These are phyloP conservation scores for Populus hybrid DNA, from an alignment of 441 rosid species.

Conservation along the genomic window DNA sequence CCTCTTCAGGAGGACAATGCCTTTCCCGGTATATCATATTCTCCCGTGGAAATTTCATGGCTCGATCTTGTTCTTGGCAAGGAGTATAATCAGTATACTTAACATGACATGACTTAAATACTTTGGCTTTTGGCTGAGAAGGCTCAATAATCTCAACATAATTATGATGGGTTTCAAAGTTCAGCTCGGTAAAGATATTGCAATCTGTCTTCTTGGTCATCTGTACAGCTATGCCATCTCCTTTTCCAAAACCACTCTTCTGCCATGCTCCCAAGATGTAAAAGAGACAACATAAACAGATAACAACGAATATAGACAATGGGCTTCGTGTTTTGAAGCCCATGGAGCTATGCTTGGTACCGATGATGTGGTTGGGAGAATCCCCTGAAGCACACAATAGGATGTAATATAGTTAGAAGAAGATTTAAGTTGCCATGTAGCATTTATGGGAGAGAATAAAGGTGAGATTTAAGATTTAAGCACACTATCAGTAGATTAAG, in stretches of 20 bases:
- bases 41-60: constrained; percentile 52
- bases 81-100: constrained; percentile 67
- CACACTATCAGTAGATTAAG: not conserved
- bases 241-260: constrained; percentile 89
- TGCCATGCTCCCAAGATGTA: constrained; percentile 97
- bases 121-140: constrained; percentile 16
- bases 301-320: constrained; percentile 61
- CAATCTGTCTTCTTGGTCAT: constrained; percentile 67
- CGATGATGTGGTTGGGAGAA: constrained; percentile 37
- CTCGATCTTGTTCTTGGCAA: constrained; percentile 67
- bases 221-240: constrained; percentile 70
- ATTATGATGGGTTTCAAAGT: constrained; percentile 33
- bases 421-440: not conserved
- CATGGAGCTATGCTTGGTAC: constrained; percentile 47
- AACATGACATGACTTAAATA: constrained; percentile 46
- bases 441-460: not conserved
- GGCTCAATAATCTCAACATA: constrained; percentile 13
- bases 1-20: constrained; percentile 70
- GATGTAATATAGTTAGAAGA: not conserved
- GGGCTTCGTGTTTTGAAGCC: constrained; percentile 53
- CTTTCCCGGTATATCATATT: constrained; percentile 78
- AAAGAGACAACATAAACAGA: constrained; percentile 80
- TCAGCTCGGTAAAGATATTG: constrained; percentile 46
- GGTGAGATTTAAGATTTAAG: not conserved
- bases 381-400: constrained; percentile 24